Evolutionary conservation across 805 yeast species (phyloP).

Genomic region (Alloascoidea africana): DNA sequence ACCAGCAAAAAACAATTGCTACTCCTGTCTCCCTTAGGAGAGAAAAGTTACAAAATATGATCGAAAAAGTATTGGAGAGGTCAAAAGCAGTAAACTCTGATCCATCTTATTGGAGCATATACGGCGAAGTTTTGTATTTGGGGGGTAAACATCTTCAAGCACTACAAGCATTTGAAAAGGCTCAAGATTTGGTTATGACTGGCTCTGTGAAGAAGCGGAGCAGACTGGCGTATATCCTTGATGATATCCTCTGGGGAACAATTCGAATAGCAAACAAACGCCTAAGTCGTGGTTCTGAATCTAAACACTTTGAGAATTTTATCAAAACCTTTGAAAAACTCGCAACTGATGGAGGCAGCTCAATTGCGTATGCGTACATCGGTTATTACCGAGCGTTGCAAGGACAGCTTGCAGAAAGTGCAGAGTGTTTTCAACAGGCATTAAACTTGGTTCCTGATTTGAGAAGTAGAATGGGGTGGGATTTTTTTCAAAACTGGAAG

Average conservation of each 20-base stretch:
- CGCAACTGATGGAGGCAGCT: conserved; percentile 1
- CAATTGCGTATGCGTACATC: background rate
- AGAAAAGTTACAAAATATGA: background rate
- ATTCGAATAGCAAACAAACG: background rate
- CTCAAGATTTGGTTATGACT: background rate
- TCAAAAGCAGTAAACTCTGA: background rate
- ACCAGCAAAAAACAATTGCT: too few relatives aligned
- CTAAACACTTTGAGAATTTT: background rate
- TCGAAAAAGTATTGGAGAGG: background rate
- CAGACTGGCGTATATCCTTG: background rate
- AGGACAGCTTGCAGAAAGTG: background rate
- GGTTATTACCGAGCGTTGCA: background rate
- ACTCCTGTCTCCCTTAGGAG: too few relatives aligned
- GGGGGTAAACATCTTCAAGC: background rate
- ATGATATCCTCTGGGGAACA: conserved; percentile 1
- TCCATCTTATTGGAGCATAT: background rate
- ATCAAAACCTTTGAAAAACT: background rate
- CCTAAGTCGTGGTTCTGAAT: background rate
- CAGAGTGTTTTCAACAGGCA: background rate
- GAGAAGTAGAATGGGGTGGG: background rate
- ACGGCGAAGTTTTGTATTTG: background rate
- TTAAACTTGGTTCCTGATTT: background rate
- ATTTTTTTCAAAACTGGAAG: background rate
- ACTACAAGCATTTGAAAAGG: background rate
- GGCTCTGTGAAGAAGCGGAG: background rate